Conservation (phyloP, 768 basidiomycete genomes). For the Ephemerocybe angulata region DNA sequence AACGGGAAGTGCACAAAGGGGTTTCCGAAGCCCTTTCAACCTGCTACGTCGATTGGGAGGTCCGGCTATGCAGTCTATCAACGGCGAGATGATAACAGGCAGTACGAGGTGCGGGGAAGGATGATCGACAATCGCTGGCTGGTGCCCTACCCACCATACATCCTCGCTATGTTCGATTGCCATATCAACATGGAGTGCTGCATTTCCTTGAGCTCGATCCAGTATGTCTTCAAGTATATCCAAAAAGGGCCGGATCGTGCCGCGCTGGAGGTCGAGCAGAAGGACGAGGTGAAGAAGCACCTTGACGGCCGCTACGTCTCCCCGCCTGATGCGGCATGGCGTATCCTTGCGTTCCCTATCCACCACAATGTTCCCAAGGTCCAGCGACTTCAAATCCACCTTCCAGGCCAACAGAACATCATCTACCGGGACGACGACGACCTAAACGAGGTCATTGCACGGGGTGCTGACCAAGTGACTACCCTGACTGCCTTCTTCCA, state of each 20-base stretch:
- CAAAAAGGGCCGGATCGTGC: constrained; percentile 45
- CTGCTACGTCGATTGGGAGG: constrained; percentile 30
- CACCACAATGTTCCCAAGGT: constrained; percentile 38
- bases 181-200: constrained; percentile 51
- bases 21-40: constrained; percentile 40
- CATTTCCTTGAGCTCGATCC: constrained; percentile 34
- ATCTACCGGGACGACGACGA: constrained; percentile 29
- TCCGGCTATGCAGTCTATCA: constrained; percentile 40
- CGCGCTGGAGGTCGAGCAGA: constrained; percentile 29
- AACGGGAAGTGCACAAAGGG: constrained; percentile 38
- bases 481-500: constrained; percentile 29
- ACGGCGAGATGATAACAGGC: constrained; percentile 31
- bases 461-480: constrained; percentile 15
- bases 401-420: constrained; percentile 37
- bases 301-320: constrained; percentile 38
- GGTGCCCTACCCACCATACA: constrained; percentile 37
- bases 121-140: constrained; percentile 37
- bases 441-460: constrained; percentile 15
- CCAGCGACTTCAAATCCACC: constrained; percentile 40
- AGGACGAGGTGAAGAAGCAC: constrained; percentile 36
- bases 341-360: constrained; percentile 28
- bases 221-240: constrained; percentile 49
- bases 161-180: constrained; percentile 34
- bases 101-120: constrained; percentile 25
- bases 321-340: constrained; percentile 32